These are phyloP conservation scores for Sanguinoderma infundibulare DNA, from an alignment of 1,284 basidiomycete genomes.

Conservation along the genomic window DNA sequence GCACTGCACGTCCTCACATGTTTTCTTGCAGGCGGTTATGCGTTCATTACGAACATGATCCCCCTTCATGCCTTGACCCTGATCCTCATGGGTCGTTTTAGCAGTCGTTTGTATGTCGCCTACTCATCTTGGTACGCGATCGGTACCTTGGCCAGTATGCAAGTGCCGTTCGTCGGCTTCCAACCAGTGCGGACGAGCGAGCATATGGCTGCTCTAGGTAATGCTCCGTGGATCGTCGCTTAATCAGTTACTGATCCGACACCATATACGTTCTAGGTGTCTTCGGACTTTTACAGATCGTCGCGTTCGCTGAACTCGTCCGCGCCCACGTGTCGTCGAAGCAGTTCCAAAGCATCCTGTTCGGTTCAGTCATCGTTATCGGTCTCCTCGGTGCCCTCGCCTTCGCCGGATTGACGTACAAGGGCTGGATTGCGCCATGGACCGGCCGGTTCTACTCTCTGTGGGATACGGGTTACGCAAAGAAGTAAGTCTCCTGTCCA, in stretches of 20 bases:
- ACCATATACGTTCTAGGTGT: constrained; percentile 58
- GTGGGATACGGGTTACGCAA: constrained; percentile 99
- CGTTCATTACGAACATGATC: constrained; percentile 99
- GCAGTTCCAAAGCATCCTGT: constrained; percentile 89
- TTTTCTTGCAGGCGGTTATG: constrained; percentile 80
- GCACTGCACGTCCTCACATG: neutral
- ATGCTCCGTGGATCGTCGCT: constrained; percentile 20
- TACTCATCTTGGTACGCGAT: constrained; percentile 99
- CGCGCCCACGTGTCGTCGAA: constrained; percentile 90
- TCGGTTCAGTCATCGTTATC: constrained; percentile 68
- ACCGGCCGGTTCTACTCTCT: constrained; percentile 99
- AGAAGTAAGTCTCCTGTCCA: constrained; percentile 61
- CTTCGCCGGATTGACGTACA: constrained; percentile 86
- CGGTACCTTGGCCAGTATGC: constrained; percentile 97
- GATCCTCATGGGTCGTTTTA: constrained; percentile 97
- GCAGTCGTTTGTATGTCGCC: constrained; percentile 89
- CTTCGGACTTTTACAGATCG: constrained; percentile 95
- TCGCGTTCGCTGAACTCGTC: constrained; percentile 92
- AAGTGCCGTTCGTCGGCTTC: constrained; percentile 99
- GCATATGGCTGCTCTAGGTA: constrained; percentile 97
- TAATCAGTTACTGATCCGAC: constrained; percentile 10
- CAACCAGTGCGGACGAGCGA: constrained; percentile 98
- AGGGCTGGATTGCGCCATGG: constrained; percentile 98
- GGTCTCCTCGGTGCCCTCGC: constrained; percentile 77
- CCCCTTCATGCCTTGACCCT: constrained; percentile 94